Base-by-base conservation (phyloP, 768 basidiomycete genomes). In the Boletus subparvulus region DNA sequence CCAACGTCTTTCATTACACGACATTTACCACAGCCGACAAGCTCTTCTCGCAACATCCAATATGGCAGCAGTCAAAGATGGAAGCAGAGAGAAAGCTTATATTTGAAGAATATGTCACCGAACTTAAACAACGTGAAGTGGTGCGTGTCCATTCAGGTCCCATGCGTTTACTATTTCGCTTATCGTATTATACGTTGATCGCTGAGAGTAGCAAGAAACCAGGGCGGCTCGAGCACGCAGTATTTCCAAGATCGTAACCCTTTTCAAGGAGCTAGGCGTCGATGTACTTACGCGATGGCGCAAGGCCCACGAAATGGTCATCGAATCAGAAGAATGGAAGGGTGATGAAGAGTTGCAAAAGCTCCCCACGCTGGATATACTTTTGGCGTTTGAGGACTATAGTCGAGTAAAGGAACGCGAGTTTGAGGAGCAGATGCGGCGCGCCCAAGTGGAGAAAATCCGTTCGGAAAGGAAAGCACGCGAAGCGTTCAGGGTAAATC, bases 241-340 rank as follows among this genome's bases (percentile, higher is more conserved):
- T 64, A 86, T 95, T 59, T 81, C 83, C 42, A 93, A 92, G 66
- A 84, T 99, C 47, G 87, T 94, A 12, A 73, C 80, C 0, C 79
- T 98, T 30, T 91, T 98, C 80, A 92, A 93, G 65, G 78, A 86
- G 37, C 83, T 98, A 43, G 84, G 89, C 49, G 90, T 98, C 17
- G 92, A 95, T 65, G 93, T 98, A 46, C 80, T 92, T n/a, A 95
- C 94, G 1, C 86, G 92, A 21, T 99, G 96, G 94, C 82, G 90
- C 48, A 82, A 84, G 55, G 94, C 94, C 1, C 88, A 91, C 61
- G 80, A 83, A 17, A 78, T 89, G 60, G 82, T 99, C 39, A 66
- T 84, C 10, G 85, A 87, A 19, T 91, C 92, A 2, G 81, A 86
- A 0, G 88, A 88, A 45, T 99, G 90, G 88, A 82, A 80, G 44